phyloP scores from a whole-genome alignment of 2,329 filamentous ascomycete genomes.

The Drechslerella coelobrocha region DNA sequence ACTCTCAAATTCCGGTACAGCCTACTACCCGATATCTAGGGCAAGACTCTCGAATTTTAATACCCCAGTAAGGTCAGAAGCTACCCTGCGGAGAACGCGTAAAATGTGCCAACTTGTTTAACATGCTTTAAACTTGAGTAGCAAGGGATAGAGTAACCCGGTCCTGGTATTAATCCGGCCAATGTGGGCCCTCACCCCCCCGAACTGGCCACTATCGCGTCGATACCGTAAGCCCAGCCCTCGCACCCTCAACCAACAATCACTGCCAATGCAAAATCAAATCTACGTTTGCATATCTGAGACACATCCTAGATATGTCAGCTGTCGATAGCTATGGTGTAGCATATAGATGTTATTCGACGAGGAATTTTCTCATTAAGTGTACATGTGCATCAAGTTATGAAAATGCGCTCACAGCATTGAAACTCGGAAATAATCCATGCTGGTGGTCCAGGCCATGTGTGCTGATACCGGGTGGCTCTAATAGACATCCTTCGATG shows the following conservation, averaged over 20 bases:
- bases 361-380: no score
- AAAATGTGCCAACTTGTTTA: conserved; percentile 6
- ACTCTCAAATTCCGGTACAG: conserved; percentile 41
- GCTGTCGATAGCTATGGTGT: no score
- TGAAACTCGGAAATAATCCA: no score
- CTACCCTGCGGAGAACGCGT: background rate
- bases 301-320: conserved; percentile 20
- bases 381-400: no score
- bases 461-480: no score
- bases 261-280: background rate
- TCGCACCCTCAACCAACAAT: background rate
- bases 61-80: background rate
- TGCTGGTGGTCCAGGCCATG: no score
- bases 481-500: no score
- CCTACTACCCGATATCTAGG: background rate
- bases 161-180: conserved; percentile 49
- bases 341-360: no score
- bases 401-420: no score
- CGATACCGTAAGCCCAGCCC: conserved; percentile 14
- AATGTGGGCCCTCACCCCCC: conserved; percentile 25
- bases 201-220: conserved; percentile 18
- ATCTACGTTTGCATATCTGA: background rate
- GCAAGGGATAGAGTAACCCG: conserved; percentile 3
- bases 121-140: conserved; percentile 2
- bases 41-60: background rate